phyloP scores from a whole-genome alignment of 2,329 filamentous ascomycete genomes.

The Ilyonectria mors-panacis region DNA sequence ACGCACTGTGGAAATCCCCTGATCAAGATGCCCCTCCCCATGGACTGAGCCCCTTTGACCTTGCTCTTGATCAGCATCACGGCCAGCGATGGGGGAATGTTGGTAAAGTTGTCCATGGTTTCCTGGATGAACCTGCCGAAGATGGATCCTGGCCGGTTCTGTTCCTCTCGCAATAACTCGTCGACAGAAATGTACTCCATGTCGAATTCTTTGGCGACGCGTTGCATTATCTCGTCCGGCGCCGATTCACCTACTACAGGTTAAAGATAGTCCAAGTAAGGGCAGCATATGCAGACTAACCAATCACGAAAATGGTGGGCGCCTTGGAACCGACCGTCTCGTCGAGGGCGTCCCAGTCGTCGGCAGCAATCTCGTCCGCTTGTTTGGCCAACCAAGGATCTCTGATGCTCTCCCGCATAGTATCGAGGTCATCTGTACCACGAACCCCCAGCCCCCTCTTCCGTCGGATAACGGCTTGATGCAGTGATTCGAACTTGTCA shows the following conservation, averaged over 20 bases:
- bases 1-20: conserved; percentile 27
- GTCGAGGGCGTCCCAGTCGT: conserved; percentile 29
- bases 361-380: conserved; percentile 24
- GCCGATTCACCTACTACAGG: conserved; percentile 14
- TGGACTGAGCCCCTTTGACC: conserved; percentile 19
- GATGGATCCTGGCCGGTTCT: conserved; percentile 22
- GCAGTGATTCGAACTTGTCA: conserved; percentile 27
- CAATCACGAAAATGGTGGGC: conserved; percentile 31
- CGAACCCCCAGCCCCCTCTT: conserved; percentile 9
- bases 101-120: conserved; percentile 15
- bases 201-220: conserved; percentile 11
- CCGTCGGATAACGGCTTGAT: conserved; percentile 22
- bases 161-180: conserved; percentile 27
- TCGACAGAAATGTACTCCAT: conserved; percentile 26
- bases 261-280: neutral
- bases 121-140: conserved; percentile 30
- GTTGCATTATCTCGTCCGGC: conserved; percentile 1
- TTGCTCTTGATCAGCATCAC: conserved; percentile 29
- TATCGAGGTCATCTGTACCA: conserved; percentile 12
- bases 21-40: conserved; percentile 26
- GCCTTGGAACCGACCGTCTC: conserved; percentile 5
- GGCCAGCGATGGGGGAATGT: conserved; percentile 20
- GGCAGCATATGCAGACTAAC: neutral
- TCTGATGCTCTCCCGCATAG: conserved; percentile 12
- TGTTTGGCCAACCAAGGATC: conserved; percentile 28